These are phyloP conservation scores for Fonsecaea pedrosoi DNA, from an alignment of 2,329 filamentous ascomycete species.

Conservation along the genomic window DNA sequence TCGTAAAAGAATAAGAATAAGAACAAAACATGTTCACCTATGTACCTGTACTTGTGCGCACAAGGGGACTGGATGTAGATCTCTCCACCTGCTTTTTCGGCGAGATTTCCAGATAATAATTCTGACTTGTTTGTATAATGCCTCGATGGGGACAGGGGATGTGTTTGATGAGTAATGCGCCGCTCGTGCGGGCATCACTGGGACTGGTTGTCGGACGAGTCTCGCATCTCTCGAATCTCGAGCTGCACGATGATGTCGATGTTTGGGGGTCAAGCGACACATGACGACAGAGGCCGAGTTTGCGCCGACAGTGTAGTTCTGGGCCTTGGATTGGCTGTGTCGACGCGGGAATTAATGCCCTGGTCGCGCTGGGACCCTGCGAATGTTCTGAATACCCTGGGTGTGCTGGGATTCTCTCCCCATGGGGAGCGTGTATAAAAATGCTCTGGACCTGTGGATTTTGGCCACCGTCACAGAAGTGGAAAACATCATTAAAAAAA, in stretches of 20 bases:
- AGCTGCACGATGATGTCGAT: not conserved
- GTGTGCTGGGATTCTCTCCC: not conserved
- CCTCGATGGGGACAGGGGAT: no score
- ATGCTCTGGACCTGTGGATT: not conserved
- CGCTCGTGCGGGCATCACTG: not conserved
- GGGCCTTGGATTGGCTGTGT: not conserved
- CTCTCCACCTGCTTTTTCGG: no score
- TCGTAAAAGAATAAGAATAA: no score
- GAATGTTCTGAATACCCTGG: no score
- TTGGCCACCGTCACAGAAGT: not conserved
- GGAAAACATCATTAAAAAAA: not conserved
- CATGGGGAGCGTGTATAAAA: not conserved
- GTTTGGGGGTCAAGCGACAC: not conserved
- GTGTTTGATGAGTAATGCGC: not conserved
- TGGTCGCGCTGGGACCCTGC: not conserved
- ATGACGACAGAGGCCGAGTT: constrained; percentile 5
- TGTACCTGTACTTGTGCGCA: no score
- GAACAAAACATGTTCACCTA: no score
- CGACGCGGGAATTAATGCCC: not conserved
- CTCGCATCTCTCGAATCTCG: not conserved
- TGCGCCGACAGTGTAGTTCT: not conserved
- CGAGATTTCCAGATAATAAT: no score
- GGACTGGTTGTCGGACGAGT: not conserved
- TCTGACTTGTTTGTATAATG: no score
- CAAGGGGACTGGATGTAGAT: no score